Base-by-base conservation (phyloP, 2,329 filamentous ascomycete species). In the Aspergillus sojae region DNA sequence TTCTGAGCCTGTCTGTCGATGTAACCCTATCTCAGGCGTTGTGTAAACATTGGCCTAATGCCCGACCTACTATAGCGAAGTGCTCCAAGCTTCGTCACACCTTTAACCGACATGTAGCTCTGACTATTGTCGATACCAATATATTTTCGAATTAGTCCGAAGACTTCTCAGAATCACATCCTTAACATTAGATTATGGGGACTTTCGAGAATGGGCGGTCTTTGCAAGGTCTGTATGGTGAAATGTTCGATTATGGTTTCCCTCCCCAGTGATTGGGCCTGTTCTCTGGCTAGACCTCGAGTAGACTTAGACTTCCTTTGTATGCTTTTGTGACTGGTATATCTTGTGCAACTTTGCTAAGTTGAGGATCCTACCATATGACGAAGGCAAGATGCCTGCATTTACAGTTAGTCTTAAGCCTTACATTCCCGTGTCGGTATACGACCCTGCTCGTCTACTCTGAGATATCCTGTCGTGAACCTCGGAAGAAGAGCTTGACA, bases 161-260 rank as follows among this genome's bases (percentile, higher is more conserved):
- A 6, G 26, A 1, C 1, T 7, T 28, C 1, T 1, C 26, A 28
- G 5, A 6, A 1, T 5, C 26, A 34, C 10, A 5, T 34, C 3
- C 32, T 34, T 6, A 7, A 5, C 21, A 36, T 6, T 16, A 36
- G 2, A n/a, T 41, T 9, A 41, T 5, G 3, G 1, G 7, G 19
- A 41, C 2, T 9, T 9, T 41, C 6, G 9, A 10, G 5, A 41
- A 7, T 16, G 39, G 0, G 16, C 16, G 5, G 39, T 41, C 16
- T 2, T n/a, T 9, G 36, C 7, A 41, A 19, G 2, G 4, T 19
- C 2, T 41, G 16, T 6, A 19, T 9, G 12, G 6, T 3, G 0
- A 19, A 19, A n/a, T 9, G 7, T 7, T 41, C 5, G 7, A 2
- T 19, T 41, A 4, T 3, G 0, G 1, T 1, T 4, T 9, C 1